phyloP scores from a whole-genome alignment of 2,329 filamentous ascomycete species.

The Chaetomium sp. region DNA sequence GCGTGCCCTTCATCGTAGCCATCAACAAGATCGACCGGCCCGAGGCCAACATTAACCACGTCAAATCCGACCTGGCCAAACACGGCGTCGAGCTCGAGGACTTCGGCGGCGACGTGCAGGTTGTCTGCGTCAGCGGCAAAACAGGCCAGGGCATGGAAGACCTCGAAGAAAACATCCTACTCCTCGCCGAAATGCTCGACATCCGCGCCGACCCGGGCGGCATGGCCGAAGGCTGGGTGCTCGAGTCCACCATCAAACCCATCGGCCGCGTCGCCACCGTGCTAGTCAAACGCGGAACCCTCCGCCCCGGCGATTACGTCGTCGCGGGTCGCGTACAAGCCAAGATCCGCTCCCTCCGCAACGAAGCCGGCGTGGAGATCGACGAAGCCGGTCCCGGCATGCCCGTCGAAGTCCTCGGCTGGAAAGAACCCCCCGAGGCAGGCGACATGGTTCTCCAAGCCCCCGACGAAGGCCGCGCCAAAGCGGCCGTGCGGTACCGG shows the following conservation, averaged over 20 bases:
- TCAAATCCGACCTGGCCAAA: constrained; percentile 79
- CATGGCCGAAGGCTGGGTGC: constrained; percentile 83
- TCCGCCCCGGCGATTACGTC: constrained; percentile 72
- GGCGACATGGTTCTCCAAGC: constrained; percentile 86
- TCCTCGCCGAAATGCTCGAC: constrained; percentile 83
- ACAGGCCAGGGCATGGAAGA: constrained; percentile 88
- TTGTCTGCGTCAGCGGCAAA: constrained; percentile 85
- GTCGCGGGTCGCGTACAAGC: constrained; percentile 87
- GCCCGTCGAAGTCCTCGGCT: constrained; percentile 90
- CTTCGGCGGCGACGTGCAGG: constrained; percentile 88
- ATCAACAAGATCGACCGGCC: constrained; percentile 97
- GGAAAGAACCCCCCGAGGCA: constrained; percentile 74
- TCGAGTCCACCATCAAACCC: constrained; percentile 84
- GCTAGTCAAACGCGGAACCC: constrained; percentile 79
- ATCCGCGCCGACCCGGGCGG: constrained; percentile 73
- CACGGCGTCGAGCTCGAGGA: constrained; percentile 91
- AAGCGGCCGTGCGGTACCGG: constrained; percentile 70
- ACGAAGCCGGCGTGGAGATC: constrained; percentile 72
- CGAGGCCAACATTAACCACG: constrained; percentile 69
- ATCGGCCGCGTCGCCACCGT: constrained; percentile 82
- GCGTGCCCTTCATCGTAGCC: constrained; percentile 93
- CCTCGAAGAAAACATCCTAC: constrained; percentile 82
- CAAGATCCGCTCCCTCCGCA: constrained; percentile 73
- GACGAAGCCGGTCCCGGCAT: constrained; percentile 75
- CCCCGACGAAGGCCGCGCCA: constrained; percentile 68